Conservation (phyloP, 2,329 filamentous ascomycete genomes). For the Talaromyces sp. region DNA sequence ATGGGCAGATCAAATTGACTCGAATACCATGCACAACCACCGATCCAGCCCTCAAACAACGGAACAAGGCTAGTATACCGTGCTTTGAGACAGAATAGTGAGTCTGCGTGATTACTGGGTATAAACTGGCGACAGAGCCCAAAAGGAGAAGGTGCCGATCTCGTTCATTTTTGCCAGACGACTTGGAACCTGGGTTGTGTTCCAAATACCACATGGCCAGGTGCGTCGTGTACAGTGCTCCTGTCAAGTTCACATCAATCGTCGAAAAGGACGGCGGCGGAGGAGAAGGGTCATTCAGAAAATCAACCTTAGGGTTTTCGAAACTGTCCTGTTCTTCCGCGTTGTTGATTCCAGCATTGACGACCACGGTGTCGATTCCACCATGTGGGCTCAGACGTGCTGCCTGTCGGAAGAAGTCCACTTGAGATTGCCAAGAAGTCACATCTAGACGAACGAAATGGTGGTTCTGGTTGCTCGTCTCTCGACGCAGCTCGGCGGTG, state of each 20-base stretch:
- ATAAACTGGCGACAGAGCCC: slow-evolving; percentile 56
- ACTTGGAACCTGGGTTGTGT: slow-evolving; percentile 43
- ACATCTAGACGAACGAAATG: slow-evolving; percentile 55
- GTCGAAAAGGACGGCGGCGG: slow-evolving; percentile 50
- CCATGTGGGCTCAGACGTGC: slow-evolving; percentile 50
- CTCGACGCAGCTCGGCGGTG: slow-evolving; percentile 51
- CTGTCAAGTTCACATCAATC: slow-evolving; percentile 60
- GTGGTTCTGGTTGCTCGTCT: slow-evolving; percentile 58
- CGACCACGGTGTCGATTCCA: slow-evolving; percentile 60
- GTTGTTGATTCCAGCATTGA: slow-evolving; percentile 61
- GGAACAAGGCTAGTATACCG: slow-evolving; percentile 61
- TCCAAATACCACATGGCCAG: slow-evolving; percentile 59
- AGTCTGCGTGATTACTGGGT: slow-evolving; percentile 36
- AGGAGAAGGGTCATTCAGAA: slow-evolving; percentile 33
- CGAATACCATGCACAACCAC: slow-evolving; percentile 51
- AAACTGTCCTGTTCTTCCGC: slow-evolving; percentile 33
- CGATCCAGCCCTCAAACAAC: slow-evolving; percentile 50
- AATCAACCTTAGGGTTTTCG: slow-evolving; percentile 39
- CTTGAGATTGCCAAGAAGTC: slow-evolving; percentile 60
- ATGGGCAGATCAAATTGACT: slow-evolving; percentile 63
- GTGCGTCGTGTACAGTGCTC: slow-evolving; percentile 62
- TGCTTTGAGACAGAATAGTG: slow-evolving; percentile 63
- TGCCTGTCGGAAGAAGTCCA: slow-evolving; percentile 59
- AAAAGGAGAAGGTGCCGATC: slow-evolving; percentile 61
- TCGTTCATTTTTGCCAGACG: slow-evolving; percentile 26